phyloP scores from a whole-genome alignment of 495 filamentous ascomycete species.

The Hypoxylon lienhwacheense region DNA sequence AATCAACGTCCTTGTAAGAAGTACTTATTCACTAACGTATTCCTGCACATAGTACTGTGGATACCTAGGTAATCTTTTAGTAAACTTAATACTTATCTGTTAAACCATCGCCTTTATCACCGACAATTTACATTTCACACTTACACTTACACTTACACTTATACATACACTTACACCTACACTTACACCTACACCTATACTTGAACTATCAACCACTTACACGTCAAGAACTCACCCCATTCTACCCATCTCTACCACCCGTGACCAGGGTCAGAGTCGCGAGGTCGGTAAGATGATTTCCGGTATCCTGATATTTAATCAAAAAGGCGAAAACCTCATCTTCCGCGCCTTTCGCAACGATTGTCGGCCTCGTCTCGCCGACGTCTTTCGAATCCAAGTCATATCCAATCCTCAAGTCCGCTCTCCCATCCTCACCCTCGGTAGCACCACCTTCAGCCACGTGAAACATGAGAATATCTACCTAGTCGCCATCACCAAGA shows the following conservation, averaged over 20 bases:
- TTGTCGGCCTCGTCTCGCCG: conserved; percentile 92
- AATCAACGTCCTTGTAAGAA: no score
- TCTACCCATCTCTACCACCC: neutral
- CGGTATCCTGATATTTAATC: conserved; percentile 97
- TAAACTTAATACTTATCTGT: no score
- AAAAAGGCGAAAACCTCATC: conserved; percentile 99
- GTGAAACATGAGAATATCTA: conserved; percentile 99
- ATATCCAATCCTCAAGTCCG: conserved; percentile 98
- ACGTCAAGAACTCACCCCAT: neutral
- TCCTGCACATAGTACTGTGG: no score
- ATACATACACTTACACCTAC: no score
- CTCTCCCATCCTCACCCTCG: conserved; percentile 95
- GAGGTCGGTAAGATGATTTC: conserved; percentile 73
- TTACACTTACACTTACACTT: no score
- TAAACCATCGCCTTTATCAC: no score
- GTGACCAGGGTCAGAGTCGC: conserved; percentile 21
- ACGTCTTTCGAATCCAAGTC: conserved; percentile 99
- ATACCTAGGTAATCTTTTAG: no score
- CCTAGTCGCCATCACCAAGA: conserved; percentile 95
- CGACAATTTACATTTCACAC: no score
- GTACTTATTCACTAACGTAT: no score
- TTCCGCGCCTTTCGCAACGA: conserved; percentile 98
- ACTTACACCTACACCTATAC: no score
- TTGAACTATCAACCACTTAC: neutral
- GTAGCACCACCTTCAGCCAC: conserved; percentile 98